These are phyloP conservation scores for Penicillium italicum DNA, from an alignment of 2,329 filamentous ascomycete genomes.

Conservation along the genomic window DNA sequence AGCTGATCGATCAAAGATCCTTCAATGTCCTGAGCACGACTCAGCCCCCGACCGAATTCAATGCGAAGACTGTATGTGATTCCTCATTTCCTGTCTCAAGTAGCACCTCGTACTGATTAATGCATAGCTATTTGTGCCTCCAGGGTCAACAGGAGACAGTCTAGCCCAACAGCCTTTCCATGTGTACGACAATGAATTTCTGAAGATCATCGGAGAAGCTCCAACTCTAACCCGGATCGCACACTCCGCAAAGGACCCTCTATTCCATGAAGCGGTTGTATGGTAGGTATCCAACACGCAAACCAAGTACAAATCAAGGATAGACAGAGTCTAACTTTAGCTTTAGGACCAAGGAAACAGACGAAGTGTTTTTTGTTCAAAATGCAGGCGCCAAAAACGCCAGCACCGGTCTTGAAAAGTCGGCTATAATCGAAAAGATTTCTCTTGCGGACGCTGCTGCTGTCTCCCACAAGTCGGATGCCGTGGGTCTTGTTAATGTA, in stretches of 20 bases:
- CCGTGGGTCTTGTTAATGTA: constrained; percentile 7
- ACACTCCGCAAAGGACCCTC: constrained; percentile 10
- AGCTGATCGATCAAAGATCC: constrained; percentile 13
- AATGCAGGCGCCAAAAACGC: constrained; percentile 18
- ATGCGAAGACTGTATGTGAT: constrained; percentile 10
- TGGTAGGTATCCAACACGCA: constrained; percentile 7
- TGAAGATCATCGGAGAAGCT: constrained; percentile 8
- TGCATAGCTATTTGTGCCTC: constrained; percentile 12
- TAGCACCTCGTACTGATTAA: not conserved
- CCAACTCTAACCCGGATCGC: constrained; percentile 14
- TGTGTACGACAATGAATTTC: constrained; percentile 15
- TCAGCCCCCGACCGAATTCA: constrained; percentile 13
- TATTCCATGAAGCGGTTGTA: constrained; percentile 17
- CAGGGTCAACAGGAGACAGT: constrained; percentile 10
- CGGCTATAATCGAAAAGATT: constrained; percentile 15
- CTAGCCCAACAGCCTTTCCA: constrained; percentile 10
- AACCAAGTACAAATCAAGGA: not conserved
- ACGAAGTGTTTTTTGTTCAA: constrained; percentile 21
- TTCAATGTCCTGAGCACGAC: constrained; percentile 21
- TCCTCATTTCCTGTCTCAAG: not conserved
- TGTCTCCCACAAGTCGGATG: constrained; percentile 13
- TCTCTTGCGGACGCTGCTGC: constrained; percentile 15
- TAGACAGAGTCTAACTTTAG: not conserved
- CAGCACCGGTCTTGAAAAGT: constrained; percentile 13
- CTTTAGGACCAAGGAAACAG: constrained; percentile 12